Evolutionary conservation across 2,329 filamentous ascomycete genomes (phyloP).

Genomic region (Colletotrichum acutatum): DNA sequence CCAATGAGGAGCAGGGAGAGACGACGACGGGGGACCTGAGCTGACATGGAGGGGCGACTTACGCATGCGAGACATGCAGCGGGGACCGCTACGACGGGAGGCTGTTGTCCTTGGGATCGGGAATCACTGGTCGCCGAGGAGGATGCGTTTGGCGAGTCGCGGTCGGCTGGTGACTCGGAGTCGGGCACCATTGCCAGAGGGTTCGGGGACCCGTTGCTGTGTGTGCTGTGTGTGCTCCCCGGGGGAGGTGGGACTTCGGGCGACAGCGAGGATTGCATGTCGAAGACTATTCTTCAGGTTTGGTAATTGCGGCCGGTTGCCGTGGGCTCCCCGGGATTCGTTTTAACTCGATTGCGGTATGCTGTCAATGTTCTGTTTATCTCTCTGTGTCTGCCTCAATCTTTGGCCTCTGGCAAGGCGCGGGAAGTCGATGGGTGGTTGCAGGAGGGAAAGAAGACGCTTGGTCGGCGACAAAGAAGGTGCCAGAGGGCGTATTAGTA

Average conservation of each 20-base stretch:
- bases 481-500: constrained; percentile 4
- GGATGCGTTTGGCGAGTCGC: constrained; percentile 32
- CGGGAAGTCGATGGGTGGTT: neutral
- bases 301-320: neutral
- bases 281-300: neutral
- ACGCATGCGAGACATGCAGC: constrained; percentile 68
- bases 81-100: constrained; percentile 54
- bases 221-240: constrained; percentile 28
- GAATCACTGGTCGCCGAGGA: constrained; percentile 37
- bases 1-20: neutral
- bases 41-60: constrained; percentile 43
- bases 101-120: constrained; percentile 37
- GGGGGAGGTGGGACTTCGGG: constrained; percentile 27
- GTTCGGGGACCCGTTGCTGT: constrained; percentile 32
- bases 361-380: neutral
- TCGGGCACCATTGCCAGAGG: constrained; percentile 16
- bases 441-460: neutral
- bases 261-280: constrained; percentile 24
- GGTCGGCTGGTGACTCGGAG: constrained; percentile 35
- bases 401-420: neutral
- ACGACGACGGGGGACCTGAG: neutral
- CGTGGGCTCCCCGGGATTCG: neutral
- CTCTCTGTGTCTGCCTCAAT: too few relatives aligned
- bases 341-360: neutral
- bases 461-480: neutral